phyloP scores from a whole-genome alignment of 202 grass and related monocot genomes.

The Bolboschoenoplectus hybrid region DNA sequence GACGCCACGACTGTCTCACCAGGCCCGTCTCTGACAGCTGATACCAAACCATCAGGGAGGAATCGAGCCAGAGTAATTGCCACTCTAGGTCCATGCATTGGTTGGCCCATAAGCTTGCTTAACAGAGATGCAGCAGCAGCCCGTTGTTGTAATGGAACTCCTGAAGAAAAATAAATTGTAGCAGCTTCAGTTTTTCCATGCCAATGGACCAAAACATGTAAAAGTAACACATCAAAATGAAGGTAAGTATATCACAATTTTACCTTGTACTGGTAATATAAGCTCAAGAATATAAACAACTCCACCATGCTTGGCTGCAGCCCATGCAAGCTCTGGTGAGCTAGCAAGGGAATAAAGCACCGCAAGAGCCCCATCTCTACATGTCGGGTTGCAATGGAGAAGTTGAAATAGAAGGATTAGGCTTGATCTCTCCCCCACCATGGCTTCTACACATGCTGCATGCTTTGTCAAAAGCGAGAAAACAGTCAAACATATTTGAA shows the following conservation, averaged over 20 bases:
- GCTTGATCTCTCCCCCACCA: slow-evolving; percentile 95
- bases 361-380: slow-evolving; percentile 82
- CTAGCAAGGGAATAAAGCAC: slow-evolving; percentile 95
- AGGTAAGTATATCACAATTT: slow-evolving; percentile 21
- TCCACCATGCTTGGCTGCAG: slow-evolving; percentile 96
- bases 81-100: slow-evolving; percentile 99
- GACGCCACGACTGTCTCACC: slow-evolving; percentile 87
- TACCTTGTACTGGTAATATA: slow-evolving; percentile 90
- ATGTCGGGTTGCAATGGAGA: slow-evolving; percentile 78
- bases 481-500: slow-evolving; percentile 84
- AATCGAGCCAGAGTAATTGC: slow-evolving; percentile 90
- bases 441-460: slow-evolving; percentile 95
- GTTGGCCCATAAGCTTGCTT: slow-evolving; percentile 89
- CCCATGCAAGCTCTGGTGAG: slow-evolving; percentile 94
- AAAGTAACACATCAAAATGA: slow-evolving; percentile 16
- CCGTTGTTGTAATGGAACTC: slow-evolving; percentile 94
- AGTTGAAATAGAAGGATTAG: slow-evolving; percentile 96
- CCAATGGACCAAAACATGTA: slow-evolving; percentile 10
- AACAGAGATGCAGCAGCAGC: slow-evolving; percentile 91
- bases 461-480: slow-evolving; percentile 94
- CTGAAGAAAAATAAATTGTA: slow-evolving; percentile 56
- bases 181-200: slow-evolving; percentile 25
- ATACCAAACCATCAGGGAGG: slow-evolving; percentile 93
- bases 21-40: slow-evolving; percentile 88
- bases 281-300: slow-evolving; percentile 99